Conservation (phyloP, 1,139 yeast genomes). For the Yamadazyma sp. region DNA sequence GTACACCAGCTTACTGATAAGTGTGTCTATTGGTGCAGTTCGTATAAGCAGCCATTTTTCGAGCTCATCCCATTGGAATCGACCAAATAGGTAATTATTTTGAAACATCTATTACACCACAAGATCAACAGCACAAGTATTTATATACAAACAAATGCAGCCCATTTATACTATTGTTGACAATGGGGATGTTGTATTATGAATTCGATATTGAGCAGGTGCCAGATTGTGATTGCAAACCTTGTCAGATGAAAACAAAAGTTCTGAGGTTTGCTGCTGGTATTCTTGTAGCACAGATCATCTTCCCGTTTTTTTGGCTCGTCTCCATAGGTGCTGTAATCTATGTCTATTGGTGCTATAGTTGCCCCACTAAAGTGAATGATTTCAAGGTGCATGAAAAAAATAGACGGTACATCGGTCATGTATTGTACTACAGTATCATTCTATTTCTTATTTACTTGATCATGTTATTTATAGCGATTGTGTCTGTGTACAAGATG, state of each 20-base stretch:
- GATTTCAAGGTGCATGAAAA: conserved; percentile 6
- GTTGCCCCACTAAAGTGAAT: conserved; percentile 5
- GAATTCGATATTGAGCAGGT: conserved; percentile 10
- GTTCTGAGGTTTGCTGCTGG: not conserved
- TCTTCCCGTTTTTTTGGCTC: conserved; percentile 10
- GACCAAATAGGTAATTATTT: conserved; percentile 8
- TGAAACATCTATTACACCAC: conserved; percentile 1
- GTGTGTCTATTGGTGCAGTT: too few relatives aligned
- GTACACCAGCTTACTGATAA: too few relatives aligned
- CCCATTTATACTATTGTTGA: too few relatives aligned
- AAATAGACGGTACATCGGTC: conserved; percentile 2
- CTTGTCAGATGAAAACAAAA: conserved; percentile 6
- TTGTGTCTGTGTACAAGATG: not conserved
- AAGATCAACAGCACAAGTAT: too few relatives aligned
- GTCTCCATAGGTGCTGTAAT: conserved; percentile 1
- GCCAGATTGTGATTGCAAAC: conserved; percentile 8
- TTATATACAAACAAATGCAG: too few relatives aligned
- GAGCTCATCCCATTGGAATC: conserved; percentile 11
- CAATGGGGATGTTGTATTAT: conserved; percentile 2
- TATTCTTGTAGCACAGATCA: conserved; percentile 1
- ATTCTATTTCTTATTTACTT: conserved; percentile 6
- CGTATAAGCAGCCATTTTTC: too few relatives aligned
- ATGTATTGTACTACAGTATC: conserved; percentile 4
- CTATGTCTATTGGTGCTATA: conserved; percentile 3
- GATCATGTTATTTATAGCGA: conserved; percentile 3